Conservation (phyloP, 495 filamentous ascomycete genomes). For the Lichina pygmaea region DNA sequence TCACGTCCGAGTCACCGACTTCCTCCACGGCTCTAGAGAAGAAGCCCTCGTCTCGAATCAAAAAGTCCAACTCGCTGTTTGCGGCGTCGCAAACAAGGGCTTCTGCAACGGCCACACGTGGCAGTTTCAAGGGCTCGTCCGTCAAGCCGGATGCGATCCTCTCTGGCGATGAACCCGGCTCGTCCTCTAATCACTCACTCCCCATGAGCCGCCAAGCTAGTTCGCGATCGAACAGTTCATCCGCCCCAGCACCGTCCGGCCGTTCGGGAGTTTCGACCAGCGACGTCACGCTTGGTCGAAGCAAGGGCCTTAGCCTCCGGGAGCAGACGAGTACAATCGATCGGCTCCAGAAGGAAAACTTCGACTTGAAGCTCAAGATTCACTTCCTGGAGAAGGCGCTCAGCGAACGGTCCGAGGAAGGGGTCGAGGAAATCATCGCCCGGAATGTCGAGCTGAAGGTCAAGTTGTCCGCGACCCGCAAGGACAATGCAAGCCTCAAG, state of each 20-base stretch:
- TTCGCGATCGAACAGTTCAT: constrained; percentile 55
- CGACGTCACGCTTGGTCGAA: constrained; percentile 9
- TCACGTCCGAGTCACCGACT: too few species aligned
- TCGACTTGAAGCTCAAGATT: constrained; percentile 91
- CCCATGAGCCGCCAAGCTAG: constrained; percentile 35
- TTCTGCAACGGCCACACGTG: constrained; percentile 16
- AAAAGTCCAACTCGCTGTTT: constrained; percentile 15
- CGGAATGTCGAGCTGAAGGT: constrained; percentile 93
- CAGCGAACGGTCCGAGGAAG: constrained; percentile 82
- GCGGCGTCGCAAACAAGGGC: constrained; percentile 31
- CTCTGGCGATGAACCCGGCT: too few species aligned
- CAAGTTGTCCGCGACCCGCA: constrained; percentile 57
- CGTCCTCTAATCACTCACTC: too few species aligned
- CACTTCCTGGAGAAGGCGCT: constrained; percentile 86
- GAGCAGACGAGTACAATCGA: constrained; percentile 95
- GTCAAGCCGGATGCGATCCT: too few species aligned
- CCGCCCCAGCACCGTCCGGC: constrained; percentile 31
- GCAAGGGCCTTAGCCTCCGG: constrained; percentile 74
- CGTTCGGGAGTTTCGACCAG: not conserved
- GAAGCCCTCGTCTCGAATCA: constrained; percentile 5
- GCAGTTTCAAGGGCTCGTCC: too few species aligned
- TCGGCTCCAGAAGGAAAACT: constrained; percentile 82
- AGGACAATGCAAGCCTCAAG: constrained; percentile 62
- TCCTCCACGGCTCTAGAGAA: too few species aligned
- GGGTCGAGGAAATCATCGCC: constrained; percentile 86